Percentiles rank a stretch among this genome's conserved stretches.
Conservation (phyloP, 129 eudicot species). For the Heracleum sosnowskyi region DNA sequence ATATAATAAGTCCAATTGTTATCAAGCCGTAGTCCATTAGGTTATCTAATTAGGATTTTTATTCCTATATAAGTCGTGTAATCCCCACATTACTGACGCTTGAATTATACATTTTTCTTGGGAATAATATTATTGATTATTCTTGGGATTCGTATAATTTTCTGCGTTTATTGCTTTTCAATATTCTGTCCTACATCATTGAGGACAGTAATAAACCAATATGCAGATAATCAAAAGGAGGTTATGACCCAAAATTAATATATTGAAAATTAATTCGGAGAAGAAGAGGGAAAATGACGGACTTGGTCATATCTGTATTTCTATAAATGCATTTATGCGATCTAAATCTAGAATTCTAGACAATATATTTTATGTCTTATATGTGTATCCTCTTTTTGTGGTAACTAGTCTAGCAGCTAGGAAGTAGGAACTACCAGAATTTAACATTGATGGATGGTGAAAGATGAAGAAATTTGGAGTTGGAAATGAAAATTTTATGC, state of each 20-base stretch:
- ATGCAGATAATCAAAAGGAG: neutral
- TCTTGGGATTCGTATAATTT: too few species aligned
- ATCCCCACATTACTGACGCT: too few species aligned
- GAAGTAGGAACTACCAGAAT: neutral
- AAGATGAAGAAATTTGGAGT: neutral
- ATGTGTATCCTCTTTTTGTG: neutral
- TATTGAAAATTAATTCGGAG: neutral
- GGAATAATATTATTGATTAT: too few species aligned
- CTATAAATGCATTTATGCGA: neutral
- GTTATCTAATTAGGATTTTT: too few species aligned
- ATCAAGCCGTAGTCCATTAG: too few species aligned
- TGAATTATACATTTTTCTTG: too few species aligned
- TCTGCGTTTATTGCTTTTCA: too few species aligned
- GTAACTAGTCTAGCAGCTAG: neutral
- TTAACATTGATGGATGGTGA: neutral
- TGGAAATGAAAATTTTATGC: neutral
- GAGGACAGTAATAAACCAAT: too few species aligned
- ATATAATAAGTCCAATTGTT: too few species aligned
- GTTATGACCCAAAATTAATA: neutral
- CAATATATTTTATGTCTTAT: neutral
- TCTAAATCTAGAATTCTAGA: neutral
- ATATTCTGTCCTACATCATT: too few species aligned
- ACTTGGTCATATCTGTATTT: neutral
- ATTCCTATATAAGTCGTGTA: too few species aligned
- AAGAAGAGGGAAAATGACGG: neutral